These are phyloP conservation scores for Trichoderma aggressivum DNA, from an alignment of 2,329 filamentous ascomycete genomes.

Conservation along the genomic window DNA sequence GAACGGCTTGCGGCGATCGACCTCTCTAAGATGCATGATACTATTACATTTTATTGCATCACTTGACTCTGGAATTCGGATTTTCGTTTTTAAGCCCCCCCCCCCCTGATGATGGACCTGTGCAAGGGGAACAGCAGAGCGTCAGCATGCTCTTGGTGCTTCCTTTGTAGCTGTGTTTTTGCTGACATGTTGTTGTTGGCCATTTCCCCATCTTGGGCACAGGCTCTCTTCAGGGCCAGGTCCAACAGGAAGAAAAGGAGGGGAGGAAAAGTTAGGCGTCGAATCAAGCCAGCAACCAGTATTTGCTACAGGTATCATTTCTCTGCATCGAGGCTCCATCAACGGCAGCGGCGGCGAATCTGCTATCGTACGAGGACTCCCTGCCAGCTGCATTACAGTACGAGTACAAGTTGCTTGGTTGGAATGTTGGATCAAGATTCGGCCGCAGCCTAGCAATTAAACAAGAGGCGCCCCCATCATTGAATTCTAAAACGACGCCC, in stretches of 20 bases:
- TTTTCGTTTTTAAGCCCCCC: neutral
- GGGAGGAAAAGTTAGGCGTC: neutral
- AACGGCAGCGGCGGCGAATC: neutral
- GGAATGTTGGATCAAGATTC: conserved; percentile 1
- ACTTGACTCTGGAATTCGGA: neutral
- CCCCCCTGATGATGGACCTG: neutral
- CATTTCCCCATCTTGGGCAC: neutral
- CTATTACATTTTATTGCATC: neutral
- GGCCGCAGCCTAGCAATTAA: neutral
- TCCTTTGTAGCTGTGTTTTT: neutral
- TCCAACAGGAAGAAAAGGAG: neutral
- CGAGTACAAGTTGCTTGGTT: neutral
- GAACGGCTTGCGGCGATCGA: neutral
- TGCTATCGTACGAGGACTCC: neutral
- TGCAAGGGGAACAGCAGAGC: neutral
- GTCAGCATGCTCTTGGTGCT: neutral
- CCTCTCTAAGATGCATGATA: neutral
- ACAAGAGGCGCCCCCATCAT: neutral
- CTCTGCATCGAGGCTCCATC: neutral
- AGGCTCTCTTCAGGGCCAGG: neutral
- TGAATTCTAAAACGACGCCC: neutral
- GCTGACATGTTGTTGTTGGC: neutral
- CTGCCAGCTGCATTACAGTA: neutral
- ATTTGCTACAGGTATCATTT: neutral
- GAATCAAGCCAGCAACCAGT: neutral